Conservation (phyloP, 2,329 filamentous ascomycete species). For the Leptographium wingfieldii region DNA sequence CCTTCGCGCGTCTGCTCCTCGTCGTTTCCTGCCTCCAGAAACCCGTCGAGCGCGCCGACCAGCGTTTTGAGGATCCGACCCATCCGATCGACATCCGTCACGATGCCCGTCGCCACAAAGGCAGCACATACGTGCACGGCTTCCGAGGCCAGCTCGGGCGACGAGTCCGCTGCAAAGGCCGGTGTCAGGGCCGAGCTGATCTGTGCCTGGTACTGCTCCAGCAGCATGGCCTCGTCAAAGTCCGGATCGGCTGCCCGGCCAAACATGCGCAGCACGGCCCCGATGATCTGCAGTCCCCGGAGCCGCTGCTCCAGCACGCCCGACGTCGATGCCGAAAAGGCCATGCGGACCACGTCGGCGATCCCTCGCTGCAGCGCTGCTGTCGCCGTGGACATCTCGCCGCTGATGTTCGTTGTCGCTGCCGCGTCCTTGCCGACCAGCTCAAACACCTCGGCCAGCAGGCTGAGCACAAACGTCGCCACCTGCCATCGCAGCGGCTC, state of each 20-base stretch:
- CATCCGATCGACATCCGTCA: constrained; percentile 97
- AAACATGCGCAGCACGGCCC: constrained; percentile 89
- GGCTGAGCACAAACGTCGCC: constrained; percentile 82
- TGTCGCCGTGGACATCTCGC: constrained; percentile 50
- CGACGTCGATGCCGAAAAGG: constrained; percentile 92
- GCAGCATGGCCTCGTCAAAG: constrained; percentile 88
- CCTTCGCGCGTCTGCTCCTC: constrained; percentile 23
- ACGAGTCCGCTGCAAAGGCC: constrained; percentile 90
- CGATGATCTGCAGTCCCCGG: constrained; percentile 86
- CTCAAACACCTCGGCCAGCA: constrained; percentile 69
- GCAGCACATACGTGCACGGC: constrained; percentile 97
- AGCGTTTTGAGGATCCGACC: constrained; percentile 91
- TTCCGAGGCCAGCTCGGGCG: constrained; percentile 86
- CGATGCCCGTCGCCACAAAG: constrained; percentile 93
- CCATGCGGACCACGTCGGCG: constrained; percentile 89
- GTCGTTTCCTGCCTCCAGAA: constrained; percentile 48
- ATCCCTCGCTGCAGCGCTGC: constrained; percentile 68
- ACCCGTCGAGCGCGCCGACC: constrained; percentile 82
- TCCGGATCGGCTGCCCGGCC: constrained; percentile 91
- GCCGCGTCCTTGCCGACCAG: constrained; percentile 69
- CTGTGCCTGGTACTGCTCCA: constrained; percentile 97
- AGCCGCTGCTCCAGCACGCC: constrained; percentile 82
- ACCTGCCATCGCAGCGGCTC: constrained; percentile 94
- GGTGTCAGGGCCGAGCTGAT: constrained; percentile 94
- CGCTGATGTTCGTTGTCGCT: constrained; percentile 49